Evolutionary conservation across 78 protist genomes (phyloP).

Genomic region (Guillardia theta): DNA sequence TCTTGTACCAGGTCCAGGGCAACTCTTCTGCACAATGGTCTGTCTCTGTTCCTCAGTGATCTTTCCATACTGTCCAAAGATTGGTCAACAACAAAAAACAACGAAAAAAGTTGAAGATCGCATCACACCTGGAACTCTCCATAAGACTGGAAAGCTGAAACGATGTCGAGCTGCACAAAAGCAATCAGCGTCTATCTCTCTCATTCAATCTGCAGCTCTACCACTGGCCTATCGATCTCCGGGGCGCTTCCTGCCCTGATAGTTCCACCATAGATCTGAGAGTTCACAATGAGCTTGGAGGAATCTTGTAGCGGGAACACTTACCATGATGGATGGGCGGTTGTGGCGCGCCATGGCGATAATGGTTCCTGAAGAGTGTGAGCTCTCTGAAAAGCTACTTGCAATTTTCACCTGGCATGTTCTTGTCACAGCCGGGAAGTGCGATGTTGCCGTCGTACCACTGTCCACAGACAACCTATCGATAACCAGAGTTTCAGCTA

Average conservation of each 20-base stretch:
- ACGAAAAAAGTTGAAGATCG: no score
- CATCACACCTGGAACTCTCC: conserved; percentile 62
- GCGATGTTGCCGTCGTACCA: conserved; percentile 76
- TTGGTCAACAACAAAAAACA: no score
- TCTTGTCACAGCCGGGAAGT: conserved; percentile 79
- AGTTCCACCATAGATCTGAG: conserved; percentile 76
- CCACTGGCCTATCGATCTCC: background rate
- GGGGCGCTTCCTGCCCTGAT: conserved; percentile 74
- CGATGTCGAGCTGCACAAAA: conserved; percentile 74
- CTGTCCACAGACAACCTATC: background rate
- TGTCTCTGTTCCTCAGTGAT: conserved; percentile 57
- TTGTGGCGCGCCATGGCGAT: conserved; percentile 74
- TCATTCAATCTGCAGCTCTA: no score
- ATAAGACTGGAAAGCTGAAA: conserved; percentile 72
- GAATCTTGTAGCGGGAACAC: background rate
- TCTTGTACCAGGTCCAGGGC: conserved; percentile 72
- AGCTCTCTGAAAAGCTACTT: background rate
- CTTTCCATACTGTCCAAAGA: conserved; percentile 40
- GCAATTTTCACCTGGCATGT: conserved; percentile 63
- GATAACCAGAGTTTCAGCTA: no score
- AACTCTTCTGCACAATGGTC: conserved; percentile 54
- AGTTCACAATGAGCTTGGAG: background rate
- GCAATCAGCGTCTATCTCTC: no score
- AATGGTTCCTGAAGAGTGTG: conserved; percentile 32
- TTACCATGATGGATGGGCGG: conserved; percentile 42